Percentiles rank a stretch among this genome's conserved stretches.
Conservation (phyloP, 2,329 filamentous ascomycete species). For the Ascochyta rabiei region DNA sequence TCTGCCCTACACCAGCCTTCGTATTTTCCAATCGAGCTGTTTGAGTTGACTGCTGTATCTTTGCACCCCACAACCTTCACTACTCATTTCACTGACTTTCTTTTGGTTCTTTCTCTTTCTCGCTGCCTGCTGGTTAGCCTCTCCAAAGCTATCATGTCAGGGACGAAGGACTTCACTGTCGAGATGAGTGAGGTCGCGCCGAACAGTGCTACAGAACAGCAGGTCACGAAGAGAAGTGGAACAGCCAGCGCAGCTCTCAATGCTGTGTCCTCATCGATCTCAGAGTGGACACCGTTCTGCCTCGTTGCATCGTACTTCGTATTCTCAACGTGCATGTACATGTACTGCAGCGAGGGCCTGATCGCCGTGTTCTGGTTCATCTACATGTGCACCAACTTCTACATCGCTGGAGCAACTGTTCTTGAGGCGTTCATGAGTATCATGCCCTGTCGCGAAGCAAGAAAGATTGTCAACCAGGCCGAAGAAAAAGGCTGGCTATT, state of each 20-base stretch:
- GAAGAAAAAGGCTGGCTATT: constrained; percentile 51
- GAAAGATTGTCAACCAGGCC: constrained; percentile 46
- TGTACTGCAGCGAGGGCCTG: constrained; percentile 45
- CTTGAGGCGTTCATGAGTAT: constrained; percentile 52
- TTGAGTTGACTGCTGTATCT: background rate
- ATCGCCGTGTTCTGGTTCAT: constrained; percentile 54
- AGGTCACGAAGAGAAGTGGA: constrained; percentile 5
- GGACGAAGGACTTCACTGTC: constrained; percentile 32
- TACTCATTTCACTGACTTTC: constrained; percentile 30
- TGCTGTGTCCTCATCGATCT: constrained; percentile 38
- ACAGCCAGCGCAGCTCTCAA: constrained; percentile 11
- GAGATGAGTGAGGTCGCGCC: constrained; percentile 32
- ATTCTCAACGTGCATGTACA: constrained; percentile 52
- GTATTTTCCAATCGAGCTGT: background rate
- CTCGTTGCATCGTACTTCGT: constrained; percentile 52
- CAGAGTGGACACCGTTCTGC: constrained; percentile 52
- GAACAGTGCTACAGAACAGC: constrained; percentile 14
- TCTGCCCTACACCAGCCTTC: constrained; percentile 3
- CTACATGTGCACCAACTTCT: constrained; percentile 53
- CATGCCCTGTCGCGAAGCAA: constrained; percentile 45
- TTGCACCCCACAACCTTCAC: constrained; percentile 20
- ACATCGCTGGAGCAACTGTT: constrained; percentile 52
- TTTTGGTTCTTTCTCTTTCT: background rate
- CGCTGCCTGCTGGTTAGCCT: background rate
- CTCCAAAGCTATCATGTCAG: constrained; percentile 27